A percentile compares a stretch with the other conserved stretches of the same genome.
These are phyloP conservation scores for Salvia sclarea DNA, from an alignment of 305 asterid genomes.

Conservation along the genomic window DNA sequence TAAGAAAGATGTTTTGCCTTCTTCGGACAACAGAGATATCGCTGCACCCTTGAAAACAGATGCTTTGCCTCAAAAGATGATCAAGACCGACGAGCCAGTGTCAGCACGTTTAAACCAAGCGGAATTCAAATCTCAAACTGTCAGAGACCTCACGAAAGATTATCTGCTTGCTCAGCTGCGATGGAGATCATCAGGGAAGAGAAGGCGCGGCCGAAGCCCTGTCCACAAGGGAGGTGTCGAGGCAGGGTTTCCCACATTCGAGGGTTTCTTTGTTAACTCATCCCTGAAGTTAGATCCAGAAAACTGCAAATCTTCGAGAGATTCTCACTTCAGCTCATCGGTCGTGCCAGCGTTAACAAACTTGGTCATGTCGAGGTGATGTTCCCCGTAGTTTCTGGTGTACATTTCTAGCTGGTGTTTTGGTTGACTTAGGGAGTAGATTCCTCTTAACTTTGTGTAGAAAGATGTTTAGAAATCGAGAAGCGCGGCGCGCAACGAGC, in stretches of 20 bases:
- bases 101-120: conserved; percentile 4
- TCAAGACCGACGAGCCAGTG: neutral
- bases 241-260: conserved; percentile 30
- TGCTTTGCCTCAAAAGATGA: conserved; percentile 8
- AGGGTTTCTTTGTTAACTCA: conserved; percentile 37
- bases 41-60: conserved; percentile 4
- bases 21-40: neutral
- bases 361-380: conserved; percentile 73
- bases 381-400: neutral
- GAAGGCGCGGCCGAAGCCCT: conserved; percentile 55
- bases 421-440: conserved; percentile 26
- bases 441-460: conserved; percentile 6
- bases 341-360: conserved; percentile 47
- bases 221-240: conserved; percentile 41
- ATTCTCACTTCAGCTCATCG: conserved; percentile 47
- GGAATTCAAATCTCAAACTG: conserved; percentile 17
- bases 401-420: conserved; percentile 1
- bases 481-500: conserved; percentile 14
- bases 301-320: conserved; percentile 59
- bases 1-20: conserved; percentile 18
- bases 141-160: conserved; percentile 59
- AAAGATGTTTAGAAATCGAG: neutral
- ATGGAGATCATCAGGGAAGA: conserved; percentile 75
- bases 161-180: conserved; percentile 46
- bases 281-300: conserved; percentile 52